Conservation (phyloP, 2,329 filamentous ascomycete genomes). For the Canariomyces notabilis region DNA sequence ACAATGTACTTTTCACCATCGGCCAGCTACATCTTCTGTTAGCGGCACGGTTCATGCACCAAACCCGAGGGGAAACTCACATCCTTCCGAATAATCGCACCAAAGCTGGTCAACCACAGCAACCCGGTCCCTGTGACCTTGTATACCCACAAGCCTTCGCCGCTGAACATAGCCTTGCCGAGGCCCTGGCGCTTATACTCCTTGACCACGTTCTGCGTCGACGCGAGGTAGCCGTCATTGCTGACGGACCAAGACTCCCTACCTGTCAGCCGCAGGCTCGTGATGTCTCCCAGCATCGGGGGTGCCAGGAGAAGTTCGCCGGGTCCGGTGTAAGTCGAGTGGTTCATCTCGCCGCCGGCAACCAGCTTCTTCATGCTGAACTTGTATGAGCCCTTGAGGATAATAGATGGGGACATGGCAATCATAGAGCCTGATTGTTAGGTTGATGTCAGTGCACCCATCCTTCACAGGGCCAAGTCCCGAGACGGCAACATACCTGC, state of each 20-base stretch:
- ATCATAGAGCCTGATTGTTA: conserved; percentile 75
- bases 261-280: conserved; percentile 68
- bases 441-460: neutral
- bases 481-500: conserved; percentile 49
- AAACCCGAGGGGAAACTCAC: conserved; percentile 45
- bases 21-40: conserved; percentile 37
- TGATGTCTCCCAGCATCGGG: conserved; percentile 75
- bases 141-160: conserved; percentile 88
- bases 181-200: conserved; percentile 83
- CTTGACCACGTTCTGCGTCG: conserved; percentile 80
- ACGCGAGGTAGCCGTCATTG: conserved; percentile 79
- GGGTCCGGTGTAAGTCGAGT: conserved; percentile 79
- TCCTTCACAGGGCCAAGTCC: neutral
- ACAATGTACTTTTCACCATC: conserved; percentile 84
- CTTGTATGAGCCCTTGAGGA: conserved; percentile 74
- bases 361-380: conserved; percentile 92
- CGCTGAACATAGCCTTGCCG: conserved; percentile 87
- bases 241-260: conserved; percentile 77
- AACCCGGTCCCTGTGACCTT: conserved; percentile 77
- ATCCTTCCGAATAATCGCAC: conserved; percentile 91
- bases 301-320: conserved; percentile 87
- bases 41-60: conserved; percentile 12
- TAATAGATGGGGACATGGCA: conserved; percentile 86
- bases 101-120: conserved; percentile 87
- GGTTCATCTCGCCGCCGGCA: conserved; percentile 70